phyloP scores from a whole-genome alignment of 305 asterid species.

The Plantago lanceolata region DNA sequence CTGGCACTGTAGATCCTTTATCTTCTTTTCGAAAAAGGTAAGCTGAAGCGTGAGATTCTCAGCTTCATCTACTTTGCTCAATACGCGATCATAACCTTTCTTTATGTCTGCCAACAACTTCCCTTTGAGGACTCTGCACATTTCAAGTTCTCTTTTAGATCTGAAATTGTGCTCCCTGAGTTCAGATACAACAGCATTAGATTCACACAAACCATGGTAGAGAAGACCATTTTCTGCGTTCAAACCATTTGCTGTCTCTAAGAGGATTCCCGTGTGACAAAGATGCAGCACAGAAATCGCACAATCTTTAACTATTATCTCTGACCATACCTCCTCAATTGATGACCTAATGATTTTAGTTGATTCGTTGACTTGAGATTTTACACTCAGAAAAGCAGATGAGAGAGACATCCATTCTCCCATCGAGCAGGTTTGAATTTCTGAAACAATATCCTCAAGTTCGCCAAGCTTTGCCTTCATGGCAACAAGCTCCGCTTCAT shows the following conservation, averaged over 20 bases:
- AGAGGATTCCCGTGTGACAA: slow-evolving; percentile 86
- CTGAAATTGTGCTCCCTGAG: slow-evolving; percentile 69
- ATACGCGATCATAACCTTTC: slow-evolving; percentile 58
- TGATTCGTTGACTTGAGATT: slow-evolving; percentile 52
- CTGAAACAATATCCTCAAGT: slow-evolving; percentile 58
- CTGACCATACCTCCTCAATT: slow-evolving; percentile 92
- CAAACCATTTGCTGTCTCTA: slow-evolving; percentile 71
- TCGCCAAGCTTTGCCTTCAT: slow-evolving; percentile 51
- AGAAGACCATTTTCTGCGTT: slow-evolving; percentile 90
- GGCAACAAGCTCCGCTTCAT: slow-evolving; percentile 45
- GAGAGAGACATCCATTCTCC: slow-evolving; percentile 48
- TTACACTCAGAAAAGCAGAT: slow-evolving; percentile 44
- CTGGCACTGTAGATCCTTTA: slow-evolving; percentile 57
- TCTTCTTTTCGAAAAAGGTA: slow-evolving; percentile 61
- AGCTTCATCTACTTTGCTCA: slow-evolving; percentile 68
- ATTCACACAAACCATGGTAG: slow-evolving; percentile 68
- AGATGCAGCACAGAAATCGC: slow-evolving; percentile 81
- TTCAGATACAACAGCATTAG: slow-evolving; percentile 59
- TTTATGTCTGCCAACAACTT: slow-evolving; percentile 74
- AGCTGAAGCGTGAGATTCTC: slow-evolving; percentile 62
- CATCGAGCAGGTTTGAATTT: slow-evolving; percentile 38
- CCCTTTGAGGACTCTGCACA: slow-evolving; percentile 72
- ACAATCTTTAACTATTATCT: slow-evolving; percentile 77
- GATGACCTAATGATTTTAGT: slow-evolving; percentile 49
- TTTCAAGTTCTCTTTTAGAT: slow-evolving; percentile 75